These are phyloP conservation scores for Fusarium redolens DNA, from an alignment of 2,329 filamentous ascomycete species.

Conservation along the genomic window DNA sequence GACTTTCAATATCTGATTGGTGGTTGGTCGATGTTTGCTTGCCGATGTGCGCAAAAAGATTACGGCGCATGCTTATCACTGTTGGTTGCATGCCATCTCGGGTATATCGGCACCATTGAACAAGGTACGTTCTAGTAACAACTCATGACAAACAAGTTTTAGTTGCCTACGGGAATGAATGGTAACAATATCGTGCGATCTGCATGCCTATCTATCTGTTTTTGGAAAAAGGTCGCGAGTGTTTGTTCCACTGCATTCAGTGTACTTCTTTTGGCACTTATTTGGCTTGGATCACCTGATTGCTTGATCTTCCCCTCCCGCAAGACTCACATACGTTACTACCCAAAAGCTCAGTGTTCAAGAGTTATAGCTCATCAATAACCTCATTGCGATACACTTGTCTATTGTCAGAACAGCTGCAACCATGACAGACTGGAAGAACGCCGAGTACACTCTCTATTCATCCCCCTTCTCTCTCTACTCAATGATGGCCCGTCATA, in stretches of 20 bases:
- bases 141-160: not conserved
- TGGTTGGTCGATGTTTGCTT: not conserved
- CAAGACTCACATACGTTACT: not conserved
- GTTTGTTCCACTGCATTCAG: no score
- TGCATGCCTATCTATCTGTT: not conserved
- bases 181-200: not conserved
- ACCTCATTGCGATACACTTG: not conserved
- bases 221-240: not conserved
- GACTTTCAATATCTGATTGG: not conserved
- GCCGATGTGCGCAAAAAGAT: not conserved
- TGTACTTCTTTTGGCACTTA: not conserved
- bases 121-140: not conserved
- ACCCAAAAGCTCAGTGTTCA: not conserved
- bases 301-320: not conserved
- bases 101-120: not conserved
- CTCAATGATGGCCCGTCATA: conserved; percentile 28
- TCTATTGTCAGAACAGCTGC: not conserved
- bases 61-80: not conserved
- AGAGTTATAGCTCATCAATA: not conserved
- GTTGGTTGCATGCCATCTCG: not conserved
- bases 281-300: not conserved
- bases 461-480: conserved; percentile 26
- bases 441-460: conserved; percentile 27
- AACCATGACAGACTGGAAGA: conserved; percentile 6
- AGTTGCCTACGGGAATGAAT: not conserved